These are phyloP conservation scores for Lipomyces sp. DNA, from an alignment of 805 yeast genomes.

Conservation along the genomic window DNA sequence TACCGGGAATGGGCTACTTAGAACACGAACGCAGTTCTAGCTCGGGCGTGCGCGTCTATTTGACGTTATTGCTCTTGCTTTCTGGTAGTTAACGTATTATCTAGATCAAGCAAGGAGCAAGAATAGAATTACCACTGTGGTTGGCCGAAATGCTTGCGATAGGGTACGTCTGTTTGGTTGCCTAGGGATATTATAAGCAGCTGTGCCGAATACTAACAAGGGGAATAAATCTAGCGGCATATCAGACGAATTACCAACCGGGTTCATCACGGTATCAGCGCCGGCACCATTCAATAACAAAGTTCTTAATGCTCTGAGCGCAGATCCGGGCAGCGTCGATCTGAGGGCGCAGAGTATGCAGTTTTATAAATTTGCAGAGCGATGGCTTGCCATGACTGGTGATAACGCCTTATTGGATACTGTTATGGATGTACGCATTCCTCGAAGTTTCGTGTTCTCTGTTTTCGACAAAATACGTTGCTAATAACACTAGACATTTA, in stretches of 20 bases:
- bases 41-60: slow-evolving; percentile 23
- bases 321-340: slow-evolving; percentile 70
- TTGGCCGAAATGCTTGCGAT: slow-evolving; percentile 77
- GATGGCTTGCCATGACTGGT: slow-evolving; percentile 76
- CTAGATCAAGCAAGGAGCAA: slow-evolving; percentile 60
- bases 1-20: slow-evolving; percentile 87
- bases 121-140: slow-evolving; percentile 86
- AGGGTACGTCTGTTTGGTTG: slow-evolving; percentile 44
- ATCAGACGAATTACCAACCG: slow-evolving; percentile 46
- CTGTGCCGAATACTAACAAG: neutral
- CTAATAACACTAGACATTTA: slow-evolving; percentile 50
- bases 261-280: slow-evolving; percentile 65
- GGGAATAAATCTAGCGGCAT: slow-evolving; percentile 32
- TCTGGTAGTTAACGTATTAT: neutral
- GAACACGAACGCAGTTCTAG: slow-evolving; percentile 46
- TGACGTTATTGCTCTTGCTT: neutral
- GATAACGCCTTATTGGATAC: slow-evolving; percentile 66
- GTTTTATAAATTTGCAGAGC: slow-evolving; percentile 70
- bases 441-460: neutral
- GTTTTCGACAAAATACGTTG: slow-evolving; percentile 8
- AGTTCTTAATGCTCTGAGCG: slow-evolving; percentile 80
- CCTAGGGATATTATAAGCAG: slow-evolving; percentile 24
- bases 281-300: slow-evolving; percentile 71
- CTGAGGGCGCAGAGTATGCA: slow-evolving; percentile 66
- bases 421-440: slow-evolving; percentile 42